These are phyloP conservation scores for Populus hybrid DNA, from an alignment of 441 rosid genomes.

Conservation along the genomic window DNA sequence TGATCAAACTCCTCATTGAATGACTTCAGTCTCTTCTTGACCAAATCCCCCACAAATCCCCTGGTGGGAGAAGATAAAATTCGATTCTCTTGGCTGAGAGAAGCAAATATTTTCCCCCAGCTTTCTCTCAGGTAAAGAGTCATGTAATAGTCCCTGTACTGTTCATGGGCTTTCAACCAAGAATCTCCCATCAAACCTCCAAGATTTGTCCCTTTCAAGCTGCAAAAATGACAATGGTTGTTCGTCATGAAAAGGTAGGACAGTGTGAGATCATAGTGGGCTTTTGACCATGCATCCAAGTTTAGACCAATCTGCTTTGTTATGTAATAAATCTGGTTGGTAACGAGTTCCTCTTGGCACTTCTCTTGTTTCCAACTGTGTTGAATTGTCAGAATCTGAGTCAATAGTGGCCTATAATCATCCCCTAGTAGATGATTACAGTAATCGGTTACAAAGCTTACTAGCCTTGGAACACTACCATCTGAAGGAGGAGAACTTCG, in stretches of 20 bases:
- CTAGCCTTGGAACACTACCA: conserved; percentile 59
- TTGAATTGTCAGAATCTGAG: conserved; percentile 50
- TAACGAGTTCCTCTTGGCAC: conserved; percentile 44
- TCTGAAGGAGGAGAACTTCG: conserved; percentile 46
- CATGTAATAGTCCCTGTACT: conserved; percentile 62
- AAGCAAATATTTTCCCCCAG: conserved; percentile 49
- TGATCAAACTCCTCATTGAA: conserved; percentile 58
- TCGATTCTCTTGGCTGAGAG: conserved; percentile 29
- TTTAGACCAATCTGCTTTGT: conserved; percentile 62
- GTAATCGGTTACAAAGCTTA: conserved; percentile 58
- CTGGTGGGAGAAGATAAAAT: conserved; percentile 21
- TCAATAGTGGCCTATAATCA: conserved; percentile 47
- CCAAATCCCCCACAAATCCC: conserved; percentile 15
- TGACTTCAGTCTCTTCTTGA: conserved; percentile 35
- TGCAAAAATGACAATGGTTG: conserved; percentile 62
- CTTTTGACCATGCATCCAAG: conserved; percentile 67
- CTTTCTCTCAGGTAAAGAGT: conserved; percentile 56
- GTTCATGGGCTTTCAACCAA: conserved; percentile 64
- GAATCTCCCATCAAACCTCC: conserved; percentile 76
- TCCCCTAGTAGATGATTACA: conserved; percentile 57
- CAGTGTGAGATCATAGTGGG: conserved; percentile 32
- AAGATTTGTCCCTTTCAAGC: conserved; percentile 49
- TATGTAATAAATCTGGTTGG: conserved; percentile 42
- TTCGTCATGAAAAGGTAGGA: conserved; percentile 85
- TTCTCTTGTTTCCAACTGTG: conserved; percentile 63